Evolutionary conservation across 805 yeast species (phyloP).

Genomic region (Maudiozyma turicensis): DNA sequence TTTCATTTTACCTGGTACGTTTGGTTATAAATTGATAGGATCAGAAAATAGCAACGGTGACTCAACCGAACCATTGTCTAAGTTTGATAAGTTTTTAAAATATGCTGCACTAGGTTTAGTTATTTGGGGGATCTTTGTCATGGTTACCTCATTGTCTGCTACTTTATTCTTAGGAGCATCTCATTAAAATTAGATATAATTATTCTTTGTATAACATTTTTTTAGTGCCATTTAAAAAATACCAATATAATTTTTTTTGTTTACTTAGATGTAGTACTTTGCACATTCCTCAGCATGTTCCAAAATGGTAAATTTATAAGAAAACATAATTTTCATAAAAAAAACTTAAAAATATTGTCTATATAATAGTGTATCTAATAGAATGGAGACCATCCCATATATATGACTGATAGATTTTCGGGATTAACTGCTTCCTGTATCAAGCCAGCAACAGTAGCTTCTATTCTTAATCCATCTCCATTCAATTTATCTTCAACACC

Average conservation of each 20-base stretch:
- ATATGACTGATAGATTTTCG: constrained; percentile 61
- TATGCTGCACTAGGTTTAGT: constrained; percentile 32
- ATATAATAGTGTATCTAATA: constrained; percentile 29
- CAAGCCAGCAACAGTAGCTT: constrained; percentile 75
- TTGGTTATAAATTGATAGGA: constrained; percentile 40
- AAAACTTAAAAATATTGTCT: not conserved
- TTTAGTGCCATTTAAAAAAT: not conserved
- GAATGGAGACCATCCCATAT: constrained; percentile 80
- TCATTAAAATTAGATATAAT: not conserved
- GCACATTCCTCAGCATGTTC: not conserved
- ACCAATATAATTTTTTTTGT: not conserved
- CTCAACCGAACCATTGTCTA: constrained; percentile 12
- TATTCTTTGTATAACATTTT: not conserved
- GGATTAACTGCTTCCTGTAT: constrained; percentile 66
- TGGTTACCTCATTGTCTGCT: constrained; percentile 41
- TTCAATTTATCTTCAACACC: constrained; percentile 61
- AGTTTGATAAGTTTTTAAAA: constrained; percentile 28
- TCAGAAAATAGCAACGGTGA: constrained; percentile 9
- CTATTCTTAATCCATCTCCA: constrained; percentile 63
- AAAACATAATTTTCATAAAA: not conserved
- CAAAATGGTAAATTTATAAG: not conserved
- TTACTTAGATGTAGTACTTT: not conserved
- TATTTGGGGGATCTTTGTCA: constrained; percentile 42
- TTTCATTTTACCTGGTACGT: constrained; percentile 68
- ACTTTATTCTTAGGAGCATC: constrained; percentile 20